These are phyloP conservation scores for Pezicula neosporulosa DNA, from an alignment of 2,329 filamentous ascomycete species.

Conservation along the genomic window DNA sequence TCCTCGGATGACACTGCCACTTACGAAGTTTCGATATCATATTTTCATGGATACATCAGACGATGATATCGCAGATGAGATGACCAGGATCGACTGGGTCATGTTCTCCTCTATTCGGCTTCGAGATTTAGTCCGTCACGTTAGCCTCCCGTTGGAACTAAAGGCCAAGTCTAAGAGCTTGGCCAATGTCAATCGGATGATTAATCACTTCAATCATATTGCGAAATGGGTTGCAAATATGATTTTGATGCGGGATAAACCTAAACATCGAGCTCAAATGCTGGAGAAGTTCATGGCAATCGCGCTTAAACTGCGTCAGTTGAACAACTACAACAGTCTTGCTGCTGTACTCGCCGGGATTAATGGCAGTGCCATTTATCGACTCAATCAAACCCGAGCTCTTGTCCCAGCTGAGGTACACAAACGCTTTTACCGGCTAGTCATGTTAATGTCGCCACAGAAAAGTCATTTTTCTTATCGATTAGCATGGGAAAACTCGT, in stretches of 20 bases:
- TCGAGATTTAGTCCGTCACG: constrained; percentile 88
- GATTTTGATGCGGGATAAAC: constrained; percentile 87
- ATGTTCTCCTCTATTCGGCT: constrained; percentile 96
- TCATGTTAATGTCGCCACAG: constrained; percentile 88
- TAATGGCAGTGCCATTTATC: constrained; percentile 81
- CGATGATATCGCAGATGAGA: constrained; percentile 82
- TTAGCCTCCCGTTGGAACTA: constrained; percentile 68
- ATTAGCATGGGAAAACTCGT: constrained; percentile 96
- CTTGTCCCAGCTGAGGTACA: constrained; percentile 68
- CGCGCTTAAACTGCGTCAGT: constrained; percentile 76
- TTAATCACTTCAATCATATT: constrained; percentile 84
- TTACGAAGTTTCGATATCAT: constrained; percentile 86
- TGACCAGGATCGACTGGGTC: constrained; percentile 96
- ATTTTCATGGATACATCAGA: constrained; percentile 84
- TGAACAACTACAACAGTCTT: constrained; percentile 96
- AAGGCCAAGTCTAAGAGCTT: constrained; percentile 75
- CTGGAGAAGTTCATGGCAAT: constrained; percentile 95
- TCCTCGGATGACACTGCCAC: constrained; percentile 62
- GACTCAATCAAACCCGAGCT: constrained; percentile 74
- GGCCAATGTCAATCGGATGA: constrained; percentile 90
- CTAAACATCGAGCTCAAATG: constrained; percentile 88
- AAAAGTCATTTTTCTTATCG: constrained; percentile 94
- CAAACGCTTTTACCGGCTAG: constrained; percentile 83
- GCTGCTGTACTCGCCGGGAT: constrained; percentile 93
- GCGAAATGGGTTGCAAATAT: constrained; percentile 81